Evolutionary conservation across 768 basidiomycete species (phyloP), one percentile per base, ranked within the genome.

Genomic region (Leucocoprinus sp.): DNA sequence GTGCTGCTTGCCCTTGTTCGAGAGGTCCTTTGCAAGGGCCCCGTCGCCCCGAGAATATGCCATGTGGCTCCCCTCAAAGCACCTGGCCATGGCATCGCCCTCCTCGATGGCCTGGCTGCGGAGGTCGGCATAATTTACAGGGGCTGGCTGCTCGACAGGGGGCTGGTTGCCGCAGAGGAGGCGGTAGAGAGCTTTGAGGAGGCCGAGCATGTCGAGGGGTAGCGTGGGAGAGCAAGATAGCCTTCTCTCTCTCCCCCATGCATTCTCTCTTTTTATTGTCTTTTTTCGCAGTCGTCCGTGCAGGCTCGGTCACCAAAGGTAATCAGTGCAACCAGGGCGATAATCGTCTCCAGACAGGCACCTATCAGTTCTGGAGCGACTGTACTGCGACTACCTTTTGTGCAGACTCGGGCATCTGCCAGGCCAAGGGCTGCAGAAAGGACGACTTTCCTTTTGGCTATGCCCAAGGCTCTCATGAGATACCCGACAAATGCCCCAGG

Each of bases 381-480:
- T 92, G 91, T 65, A 77, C 84, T 60, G 67, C 78, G 1, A 68
- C 71, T 47, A 80, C 70, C 14, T 91, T 73, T 63, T 93, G 88
- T 62, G 57, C 58, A 18, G 57, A 65, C 2, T 57, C 63, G 41
- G 67, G 68, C 37, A 67, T 70, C 29, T 93, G 90, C 62, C 62
- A 70, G 18, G 61, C 66, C 38, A 84, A 77, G 58, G 74, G 80
- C 4, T 93, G 88, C 61, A 73, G 91, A 52, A 75, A 64, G 53
- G 88, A 91, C 56, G 77, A 83, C 37, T 88, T 76, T 57, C 84
- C 87, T 2, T 83, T 87, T 59, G 84, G 84, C 43, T 89, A 80
- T 55, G 11, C 54, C 6, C 56, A 61, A 43, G 65, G 58, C 15
- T 60, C 63, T 4, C 40, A 61, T 29, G 49, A 55, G 6, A 55